Evolutionary conservation across 1,284 basidiomycete genomes (phyloP).

Genomic region (Cystobasidiaceae sp.): DNA sequence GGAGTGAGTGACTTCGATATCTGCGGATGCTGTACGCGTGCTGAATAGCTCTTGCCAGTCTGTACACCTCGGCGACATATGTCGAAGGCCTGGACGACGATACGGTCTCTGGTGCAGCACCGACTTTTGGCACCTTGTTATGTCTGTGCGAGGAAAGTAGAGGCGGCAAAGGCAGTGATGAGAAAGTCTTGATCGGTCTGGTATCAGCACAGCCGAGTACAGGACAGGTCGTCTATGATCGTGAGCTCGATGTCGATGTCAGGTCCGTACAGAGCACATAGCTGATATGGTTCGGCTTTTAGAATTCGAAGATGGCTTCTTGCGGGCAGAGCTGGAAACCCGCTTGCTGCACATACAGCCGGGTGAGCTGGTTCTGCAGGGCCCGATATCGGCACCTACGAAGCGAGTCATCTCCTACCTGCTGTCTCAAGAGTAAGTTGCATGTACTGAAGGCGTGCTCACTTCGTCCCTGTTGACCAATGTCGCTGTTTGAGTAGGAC

Average conservation of each 20-base stretch:
- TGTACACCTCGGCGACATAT: constrained; percentile 53
- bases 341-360: constrained; percentile 76
- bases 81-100: constrained; percentile 66
- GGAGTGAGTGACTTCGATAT: constrained; percentile 47
- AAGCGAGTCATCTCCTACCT: constrained; percentile 48
- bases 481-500: not conserved
- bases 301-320: constrained; percentile 58
- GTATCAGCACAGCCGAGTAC: constrained; percentile 78
- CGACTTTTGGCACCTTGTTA: constrained; percentile 56
- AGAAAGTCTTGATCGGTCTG: constrained; percentile 63
- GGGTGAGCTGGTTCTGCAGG: constrained; percentile 69
- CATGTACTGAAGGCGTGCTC: too few species aligned
- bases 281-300: not conserved
- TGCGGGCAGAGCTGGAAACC: constrained; percentile 87
- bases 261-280: not conserved
- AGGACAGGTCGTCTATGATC: constrained; percentile 88
- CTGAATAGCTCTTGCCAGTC: not conserved
- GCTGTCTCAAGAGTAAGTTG: constrained; percentile 50
- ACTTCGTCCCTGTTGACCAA: not conserved
- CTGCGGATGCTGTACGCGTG: not conserved
- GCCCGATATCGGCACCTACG: constrained; percentile 35
- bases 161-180: constrained; percentile 55
- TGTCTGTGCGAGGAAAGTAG: constrained; percentile 61
- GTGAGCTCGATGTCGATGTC: constrained; percentile 48
- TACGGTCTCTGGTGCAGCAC: constrained; percentile 47